Percentiles rank a stretch among this genome's conserved stretches.
Evolutionary conservation across 163 green algal species (phyloP).

Genomic region (Chlamydomonas reinhardtii): DNA sequence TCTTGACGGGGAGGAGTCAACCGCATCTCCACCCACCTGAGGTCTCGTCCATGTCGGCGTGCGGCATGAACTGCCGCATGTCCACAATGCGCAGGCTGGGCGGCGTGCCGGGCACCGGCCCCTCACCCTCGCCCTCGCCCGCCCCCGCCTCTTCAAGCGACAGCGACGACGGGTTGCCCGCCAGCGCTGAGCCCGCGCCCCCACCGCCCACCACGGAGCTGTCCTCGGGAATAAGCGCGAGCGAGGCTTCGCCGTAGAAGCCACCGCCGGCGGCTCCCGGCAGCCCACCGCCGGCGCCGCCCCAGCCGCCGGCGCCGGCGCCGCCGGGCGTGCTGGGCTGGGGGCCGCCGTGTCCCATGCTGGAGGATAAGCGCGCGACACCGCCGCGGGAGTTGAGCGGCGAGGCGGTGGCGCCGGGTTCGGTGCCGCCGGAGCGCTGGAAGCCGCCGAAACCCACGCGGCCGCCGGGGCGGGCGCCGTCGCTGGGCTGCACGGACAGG

Average conservation of each 20-base stretch:
- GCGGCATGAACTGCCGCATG: constrained; percentile 19
- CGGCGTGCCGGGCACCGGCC: constrained; percentile 3
- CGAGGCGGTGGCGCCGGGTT: too few species aligned
- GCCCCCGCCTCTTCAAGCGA: neutral
- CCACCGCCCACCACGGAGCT: too few species aligned
- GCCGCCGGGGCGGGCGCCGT: constrained; percentile 1
- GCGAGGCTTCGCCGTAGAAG: neutral
- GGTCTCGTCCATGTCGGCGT: neutral
- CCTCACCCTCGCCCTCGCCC: too few species aligned
- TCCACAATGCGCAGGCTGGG: constrained; percentile 39
- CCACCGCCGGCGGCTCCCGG: neutral
- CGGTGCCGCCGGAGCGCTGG: too few species aligned
- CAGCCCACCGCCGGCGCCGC: constrained; percentile 4
- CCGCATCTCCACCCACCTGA: neutral
- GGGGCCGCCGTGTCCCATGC: neutral
- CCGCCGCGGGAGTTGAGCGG: too few species aligned
- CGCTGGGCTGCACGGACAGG: neutral
- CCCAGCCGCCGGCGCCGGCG: neutral
- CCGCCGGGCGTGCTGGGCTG: constrained; percentile 3
- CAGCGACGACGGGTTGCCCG: too few species aligned
- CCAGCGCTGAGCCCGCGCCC: too few species aligned
- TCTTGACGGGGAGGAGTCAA: too few species aligned
- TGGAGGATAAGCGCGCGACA: too few species aligned
- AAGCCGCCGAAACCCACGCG: constrained; percentile 25
- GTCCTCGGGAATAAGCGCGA: neutral